Base-by-base conservation (phyloP, 1,284 basidiomycete genomes). In the Leccinum griseonigrum region DNA sequence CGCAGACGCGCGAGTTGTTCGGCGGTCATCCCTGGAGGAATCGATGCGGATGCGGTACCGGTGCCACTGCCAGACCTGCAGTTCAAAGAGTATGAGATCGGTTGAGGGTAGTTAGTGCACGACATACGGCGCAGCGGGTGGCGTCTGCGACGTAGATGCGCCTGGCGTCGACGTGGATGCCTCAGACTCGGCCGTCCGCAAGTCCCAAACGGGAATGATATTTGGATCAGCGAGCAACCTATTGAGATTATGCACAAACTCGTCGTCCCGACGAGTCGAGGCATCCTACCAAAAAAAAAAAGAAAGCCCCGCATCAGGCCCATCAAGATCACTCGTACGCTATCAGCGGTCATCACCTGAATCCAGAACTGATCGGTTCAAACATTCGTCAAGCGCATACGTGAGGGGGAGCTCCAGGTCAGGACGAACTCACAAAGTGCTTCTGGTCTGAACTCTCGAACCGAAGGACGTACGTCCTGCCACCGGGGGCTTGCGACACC, bases 361-460 rank as follows among this genome's bases (percentile, higher is more conserved):
- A 93, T 79, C 90, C 90, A 93, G 69, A 91, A 92, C 90, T 92
- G 11, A 22, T 14, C 8, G 3, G 40, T 69, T 61, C 62, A 64
- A 22, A 22, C 22, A 22, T 22, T 22, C 22, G 22, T 22, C 22
- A 22, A 22, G 22, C 22, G 3, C 3, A 52, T 14, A 18, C 13
- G 28, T 46, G 48, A 28, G 22, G 26, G 18, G 26, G 7, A 22
- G 22, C 22, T 22, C 1, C 2, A 26, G 32, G 4, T 8, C 5
- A 40, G 11, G 36, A 59, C 1, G 43, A 28, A 83, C 91, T 73
- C 68, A 93, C 91, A 71, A 94, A 94, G 71, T 92, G 89, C 62
- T 84, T 83, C 69, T 92, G 88, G 69, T 90, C 81, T 16, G 91
- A 92, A 6, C 89, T 91, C 1, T 86, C 85, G 76, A 93, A 93